Evolutionary conservation across 371 early-diverging fungal species (phyloP).

Genomic region (Sporodiniella umbellata): DNA sequence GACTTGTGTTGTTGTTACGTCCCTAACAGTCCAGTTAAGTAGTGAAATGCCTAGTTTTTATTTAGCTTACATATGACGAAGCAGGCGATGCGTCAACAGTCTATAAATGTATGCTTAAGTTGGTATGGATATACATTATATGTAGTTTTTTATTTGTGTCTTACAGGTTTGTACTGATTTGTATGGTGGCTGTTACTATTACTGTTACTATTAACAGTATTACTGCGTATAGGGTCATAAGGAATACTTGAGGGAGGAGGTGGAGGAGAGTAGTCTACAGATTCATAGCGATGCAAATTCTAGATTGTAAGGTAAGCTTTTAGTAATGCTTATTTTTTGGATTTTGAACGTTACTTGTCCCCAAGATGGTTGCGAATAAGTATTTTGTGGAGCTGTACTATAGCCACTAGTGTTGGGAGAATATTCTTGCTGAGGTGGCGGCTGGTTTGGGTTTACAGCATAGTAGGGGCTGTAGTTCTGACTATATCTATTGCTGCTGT

Average conservation of each 20-base stretch:
- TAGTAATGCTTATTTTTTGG: background rate
- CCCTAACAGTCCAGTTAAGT: background rate
- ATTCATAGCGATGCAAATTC: background rate
- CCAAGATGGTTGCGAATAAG: constrained; percentile 3
- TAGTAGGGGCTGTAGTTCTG: constrained; percentile 4
- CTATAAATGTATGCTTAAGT: background rate
- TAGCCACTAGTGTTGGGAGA: background rate
- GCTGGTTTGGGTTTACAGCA: background rate
- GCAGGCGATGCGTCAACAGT: background rate
- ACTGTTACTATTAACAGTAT: too few relatives aligned
- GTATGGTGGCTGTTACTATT: constrained; percentile 2
- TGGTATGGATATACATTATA: background rate
- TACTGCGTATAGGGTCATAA: constrained; percentile 25
- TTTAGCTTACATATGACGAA: background rate
- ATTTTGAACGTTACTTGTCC: constrained; percentile 2
- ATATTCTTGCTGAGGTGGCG: background rate
- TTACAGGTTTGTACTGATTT: background rate
- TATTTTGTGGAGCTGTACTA: background rate
- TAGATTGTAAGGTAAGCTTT: background rate
- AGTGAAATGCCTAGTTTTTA: background rate
- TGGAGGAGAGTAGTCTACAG: background rate
- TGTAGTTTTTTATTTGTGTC: background rate
- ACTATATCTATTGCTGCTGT: constrained; percentile 12
- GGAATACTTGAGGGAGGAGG: constrained; percentile 2
- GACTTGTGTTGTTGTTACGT: constrained; percentile 4